Percentiles rank a stretch among this genome's conserved stretches.
phyloP scores from a whole-genome alignment of 148 eudicot genomes.

The Dysphania ambrosioides region DNA sequence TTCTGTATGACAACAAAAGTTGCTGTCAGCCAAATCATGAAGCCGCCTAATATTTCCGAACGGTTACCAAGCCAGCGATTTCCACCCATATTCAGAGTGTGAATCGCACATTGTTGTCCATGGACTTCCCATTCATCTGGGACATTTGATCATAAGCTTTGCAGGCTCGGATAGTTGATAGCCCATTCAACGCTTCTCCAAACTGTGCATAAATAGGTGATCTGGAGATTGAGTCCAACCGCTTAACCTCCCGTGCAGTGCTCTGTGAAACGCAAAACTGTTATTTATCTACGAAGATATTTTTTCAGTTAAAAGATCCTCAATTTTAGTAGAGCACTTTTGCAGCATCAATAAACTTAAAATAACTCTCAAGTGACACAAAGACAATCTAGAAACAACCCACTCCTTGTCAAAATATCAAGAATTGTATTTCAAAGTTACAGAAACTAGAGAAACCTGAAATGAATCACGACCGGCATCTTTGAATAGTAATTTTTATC shows the following conservation, averaged over 20 bases:
- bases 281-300: no score
- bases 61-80: slow-evolving; percentile 97
- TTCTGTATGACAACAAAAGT: slow-evolving; percentile 95
- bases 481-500: no score
- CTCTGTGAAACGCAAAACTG: slow-evolving; percentile 48
- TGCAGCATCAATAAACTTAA: background rate
- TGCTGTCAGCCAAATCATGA: slow-evolving; percentile 95
- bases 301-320: no score
- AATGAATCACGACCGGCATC: background rate
- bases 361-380: background rate
- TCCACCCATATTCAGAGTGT: slow-evolving; percentile 79
- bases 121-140: slow-evolving; percentile 67
- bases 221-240: slow-evolving; percentile 73
- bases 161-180: slow-evolving; percentile 81
- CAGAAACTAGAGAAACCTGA: background rate
- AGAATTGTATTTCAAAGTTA: background rate
- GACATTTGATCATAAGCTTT: slow-evolving; percentile 93
- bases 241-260: slow-evolving; percentile 93
- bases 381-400: no score
- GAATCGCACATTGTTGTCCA: slow-evolving; percentile 86
- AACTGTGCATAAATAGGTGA: slow-evolving; percentile 97
- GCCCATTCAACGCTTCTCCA: slow-evolving; percentile 87
- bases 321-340: no score
- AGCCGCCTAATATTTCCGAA: slow-evolving; percentile 79
- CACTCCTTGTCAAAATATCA: no score